A percentile compares a stretch with the other conserved stretches of the same genome.
Evolutionary conservation across 805 yeast genomes (phyloP).

Genomic region (Crinitomyces ghanaensis): DNA sequence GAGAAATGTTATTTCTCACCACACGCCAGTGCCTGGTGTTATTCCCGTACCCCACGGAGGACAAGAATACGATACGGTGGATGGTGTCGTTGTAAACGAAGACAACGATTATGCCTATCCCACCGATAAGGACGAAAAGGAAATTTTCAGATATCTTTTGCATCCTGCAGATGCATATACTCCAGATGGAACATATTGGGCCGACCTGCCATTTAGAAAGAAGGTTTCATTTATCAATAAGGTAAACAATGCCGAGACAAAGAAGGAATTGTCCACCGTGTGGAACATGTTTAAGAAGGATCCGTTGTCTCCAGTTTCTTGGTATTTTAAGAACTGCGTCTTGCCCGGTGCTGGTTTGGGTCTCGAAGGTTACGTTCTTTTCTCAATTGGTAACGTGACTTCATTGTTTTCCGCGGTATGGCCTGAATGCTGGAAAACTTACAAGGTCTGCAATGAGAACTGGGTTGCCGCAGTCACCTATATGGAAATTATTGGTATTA

Average conservation of each 20-base stretch:
- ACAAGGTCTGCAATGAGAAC: conserved; percentile 23
- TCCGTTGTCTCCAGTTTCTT: conserved; percentile 26
- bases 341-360: conserved; percentile 30
- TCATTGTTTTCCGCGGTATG: conserved; percentile 24
- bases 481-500: conserved; percentile 36
- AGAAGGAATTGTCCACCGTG: conserved; percentile 18
- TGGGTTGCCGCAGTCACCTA: conserved; percentile 28
- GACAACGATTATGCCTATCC: conserved; percentile 15
- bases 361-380: conserved; percentile 29
- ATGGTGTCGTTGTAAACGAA: conserved; percentile 21
- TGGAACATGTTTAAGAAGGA: conserved; percentile 22
- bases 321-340: conserved; percentile 27
- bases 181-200: conserved; percentile 29
- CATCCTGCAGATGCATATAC: conserved; percentile 26
- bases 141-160: conserved; percentile 23
- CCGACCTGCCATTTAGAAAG: conserved; percentile 25
- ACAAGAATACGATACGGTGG: conserved; percentile 29
- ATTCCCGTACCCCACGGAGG: conserved; percentile 30
- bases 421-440: conserved; percentile 28
- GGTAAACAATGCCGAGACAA: conserved; percentile 22
- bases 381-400: conserved; percentile 28
- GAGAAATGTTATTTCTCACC: too few species aligned
- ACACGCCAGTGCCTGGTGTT: conserved; percentile 25
- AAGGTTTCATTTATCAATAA: conserved; percentile 19
- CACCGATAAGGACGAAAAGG: conserved; percentile 24